Base-by-base conservation (phyloP, 768 basidiomycete genomes). In the Cantharellus anzutake region DNA sequence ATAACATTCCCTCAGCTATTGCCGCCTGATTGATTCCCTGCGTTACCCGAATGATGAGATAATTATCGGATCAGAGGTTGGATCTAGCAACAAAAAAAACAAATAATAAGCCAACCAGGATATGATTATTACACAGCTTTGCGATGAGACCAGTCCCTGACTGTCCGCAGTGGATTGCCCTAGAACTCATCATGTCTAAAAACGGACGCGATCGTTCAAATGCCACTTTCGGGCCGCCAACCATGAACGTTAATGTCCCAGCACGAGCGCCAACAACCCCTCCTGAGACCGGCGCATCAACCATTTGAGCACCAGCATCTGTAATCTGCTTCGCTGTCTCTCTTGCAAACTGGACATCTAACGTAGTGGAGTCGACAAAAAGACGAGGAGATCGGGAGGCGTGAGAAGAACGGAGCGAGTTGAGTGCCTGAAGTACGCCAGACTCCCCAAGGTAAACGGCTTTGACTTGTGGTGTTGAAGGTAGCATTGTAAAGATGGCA, bases 221-320 rank as follows among this genome's bases (percentile, higher is more conserved):
- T 20, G 79, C 75, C 5, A 72, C 66, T 42, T 78, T 70, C 3
- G 80, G 75, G 2, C 90, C 90, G 11, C 93, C 93, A 20, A 93
- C 87, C 56, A 98, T 83, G 74, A 98, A 96, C 3, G 90, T 84
- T 29, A 97, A 74, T 2, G 87, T 86, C 35, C 81, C 92, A 14
- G 86, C 86, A 67, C 82, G 82, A 5, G 93, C 93, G 39, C 90
- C 93, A 11, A 84, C 74, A 5, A 90, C 87, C 85, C 89, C 92
- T 60, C 93, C 93, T 55, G 89, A 92, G 1, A 97, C 92, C 2
- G 93, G 93, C 3, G 93, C 91, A 68, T 97, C 93, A 29, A 96
- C 76, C 80, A 96, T 90, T 44, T 71, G 71, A 4, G 82, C 87
- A 35, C 84, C 82, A 37, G 75, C 71, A 11, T 66, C 60, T 5